phyloP scores from a whole-genome alignment of 2,329 filamentous ascomycete genomes.

The Plenodomus tracheiphilus region DNA sequence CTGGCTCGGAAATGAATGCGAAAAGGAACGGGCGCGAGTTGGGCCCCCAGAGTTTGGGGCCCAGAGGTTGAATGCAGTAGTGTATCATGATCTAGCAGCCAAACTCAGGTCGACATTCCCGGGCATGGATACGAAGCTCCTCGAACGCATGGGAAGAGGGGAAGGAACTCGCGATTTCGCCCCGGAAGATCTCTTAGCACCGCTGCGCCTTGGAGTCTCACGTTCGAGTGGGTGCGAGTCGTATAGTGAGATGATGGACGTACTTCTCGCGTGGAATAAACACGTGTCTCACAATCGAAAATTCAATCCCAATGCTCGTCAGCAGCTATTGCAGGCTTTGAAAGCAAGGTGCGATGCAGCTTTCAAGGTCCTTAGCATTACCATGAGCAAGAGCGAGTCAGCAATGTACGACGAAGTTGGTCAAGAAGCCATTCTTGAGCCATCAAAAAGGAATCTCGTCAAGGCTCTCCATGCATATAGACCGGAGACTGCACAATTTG shows the following conservation, averaged over 20 bases:
- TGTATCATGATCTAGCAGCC: neutral
- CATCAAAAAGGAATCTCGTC: conserved; percentile 8
- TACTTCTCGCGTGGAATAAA: conserved; percentile 22
- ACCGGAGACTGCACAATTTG: conserved; percentile 21
- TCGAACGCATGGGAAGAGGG: conserved; percentile 17
- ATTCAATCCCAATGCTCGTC: conserved; percentile 1
- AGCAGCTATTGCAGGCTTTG: conserved; percentile 10
- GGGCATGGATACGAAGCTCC: conserved; percentile 13
- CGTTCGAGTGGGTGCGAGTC: conserved; percentile 7
- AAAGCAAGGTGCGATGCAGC: conserved; percentile 6
- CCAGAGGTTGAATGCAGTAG: conserved; percentile 3
- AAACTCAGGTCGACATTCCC: neutral
- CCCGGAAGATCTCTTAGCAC: conserved; percentile 23
- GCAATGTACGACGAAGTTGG: neutral
- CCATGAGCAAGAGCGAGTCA: conserved; percentile 1
- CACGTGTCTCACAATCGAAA: conserved; percentile 1
- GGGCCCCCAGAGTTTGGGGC: conserved; percentile 2
- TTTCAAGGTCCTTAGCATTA: neutral
- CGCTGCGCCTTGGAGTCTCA: conserved; percentile 5
- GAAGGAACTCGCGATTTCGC: conserved; percentile 10
- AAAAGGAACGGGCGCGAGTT: conserved; percentile 3
- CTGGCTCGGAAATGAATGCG: conserved; percentile 3
- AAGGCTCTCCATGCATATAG: conserved; percentile 20
- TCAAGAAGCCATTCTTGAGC: conserved; percentile 6
- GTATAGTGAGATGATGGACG: conserved; percentile 15